Evolutionary conservation across 2,329 filamentous ascomycete species (phyloP).

Genomic region (Zymoseptoria passerinii): DNA sequence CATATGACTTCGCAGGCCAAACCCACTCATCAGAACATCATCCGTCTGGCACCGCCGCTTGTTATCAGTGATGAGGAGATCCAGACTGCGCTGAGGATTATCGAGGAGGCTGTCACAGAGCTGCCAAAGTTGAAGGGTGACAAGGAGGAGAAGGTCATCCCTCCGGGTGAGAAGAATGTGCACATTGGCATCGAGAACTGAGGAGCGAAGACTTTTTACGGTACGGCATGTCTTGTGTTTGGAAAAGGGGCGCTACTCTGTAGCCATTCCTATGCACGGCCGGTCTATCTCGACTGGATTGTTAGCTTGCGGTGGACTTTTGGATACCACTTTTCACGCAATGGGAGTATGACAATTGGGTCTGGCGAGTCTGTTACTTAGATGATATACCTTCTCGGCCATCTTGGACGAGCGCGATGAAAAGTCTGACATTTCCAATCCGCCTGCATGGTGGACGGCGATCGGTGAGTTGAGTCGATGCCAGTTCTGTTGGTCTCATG

Average conservation of each 20-base stretch:
- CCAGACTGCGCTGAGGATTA: conserved; percentile 65
- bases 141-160: conserved; percentile 49
- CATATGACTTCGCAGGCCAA: conserved; percentile 63
- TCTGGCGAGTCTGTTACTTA: not conserved
- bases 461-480: not conserved
- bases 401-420: not conserved
- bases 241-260: not conserved
- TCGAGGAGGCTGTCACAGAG: conserved; percentile 72
- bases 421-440: not conserved
- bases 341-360: not conserved
- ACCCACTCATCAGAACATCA: conserved; percentile 97
- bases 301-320: not conserved
- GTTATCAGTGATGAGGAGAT: conserved; percentile 90
- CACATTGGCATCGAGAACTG: conserved; percentile 53
- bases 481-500: not conserved
- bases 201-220: not conserved
- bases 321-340: not conserved
- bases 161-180: conserved; percentile 52
- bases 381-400: not conserved
- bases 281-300: not conserved
- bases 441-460: not conserved
- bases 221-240: not conserved
- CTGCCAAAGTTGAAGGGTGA: conserved; percentile 60
- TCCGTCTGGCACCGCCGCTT: conserved; percentile 89
- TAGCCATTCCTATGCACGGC: not conserved